phyloP scores from a whole-genome alignment of 345 rosid genomes.

The Citrus glauca region DNA sequence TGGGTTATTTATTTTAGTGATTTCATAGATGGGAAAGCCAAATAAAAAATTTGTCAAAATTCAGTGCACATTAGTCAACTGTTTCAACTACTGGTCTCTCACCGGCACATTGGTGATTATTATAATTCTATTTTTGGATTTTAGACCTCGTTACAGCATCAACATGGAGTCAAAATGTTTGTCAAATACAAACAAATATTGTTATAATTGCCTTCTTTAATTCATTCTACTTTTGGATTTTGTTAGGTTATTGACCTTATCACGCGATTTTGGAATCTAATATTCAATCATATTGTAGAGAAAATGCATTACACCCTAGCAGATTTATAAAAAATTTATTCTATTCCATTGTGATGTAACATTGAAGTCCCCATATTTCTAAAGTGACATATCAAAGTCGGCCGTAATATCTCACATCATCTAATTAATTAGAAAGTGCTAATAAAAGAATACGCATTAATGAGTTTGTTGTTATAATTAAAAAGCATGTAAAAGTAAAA shows the following conservation, averaged over 20 bases:
- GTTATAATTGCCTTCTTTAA: background rate
- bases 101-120: background rate
- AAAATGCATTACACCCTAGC: no score
- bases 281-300: no score
- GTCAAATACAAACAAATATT: background rate
- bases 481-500: no score
- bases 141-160: background rate
- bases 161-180: background rate
- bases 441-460: no score
- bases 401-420: no score
- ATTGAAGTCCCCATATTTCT: no score
- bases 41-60: background rate
- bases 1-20: background rate
- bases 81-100: slow-evolving; percentile 6
- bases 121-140: background rate
- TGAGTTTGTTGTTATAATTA: no score
- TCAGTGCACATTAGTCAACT: background rate
- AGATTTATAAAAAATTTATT: no score
- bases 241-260: background rate
- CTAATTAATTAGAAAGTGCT: no score
- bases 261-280: no score
- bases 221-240: background rate
- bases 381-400: no score
- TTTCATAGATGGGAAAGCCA: background rate
- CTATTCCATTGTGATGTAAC: no score